A percentile compares a stretch with the other conserved stretches of the same genome.
phyloP scores from a whole-genome alignment of 2,329 filamentous ascomycete species.

The Apiospora sp. region DNA sequence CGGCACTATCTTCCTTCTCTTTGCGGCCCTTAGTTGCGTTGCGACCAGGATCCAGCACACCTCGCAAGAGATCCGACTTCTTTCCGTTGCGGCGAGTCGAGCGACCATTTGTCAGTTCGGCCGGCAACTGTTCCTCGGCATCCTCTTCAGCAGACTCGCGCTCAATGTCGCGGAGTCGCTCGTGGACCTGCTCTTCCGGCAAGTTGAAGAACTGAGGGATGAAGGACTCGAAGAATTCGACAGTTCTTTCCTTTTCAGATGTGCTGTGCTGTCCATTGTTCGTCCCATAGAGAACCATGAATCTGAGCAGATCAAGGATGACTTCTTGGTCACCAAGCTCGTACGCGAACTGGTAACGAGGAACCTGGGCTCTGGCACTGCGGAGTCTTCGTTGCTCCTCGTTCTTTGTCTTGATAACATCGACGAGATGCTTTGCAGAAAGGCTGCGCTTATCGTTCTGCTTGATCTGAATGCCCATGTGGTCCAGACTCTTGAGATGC shows the following conservation, averaged over 20 bases:
- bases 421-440: constrained; percentile 87
- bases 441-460: constrained; percentile 90
- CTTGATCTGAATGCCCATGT: constrained; percentile 92
- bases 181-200: constrained; percentile 72
- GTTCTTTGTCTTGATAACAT: constrained; percentile 89
- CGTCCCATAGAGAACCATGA: constrained; percentile 71
- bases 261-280: constrained; percentile 75
- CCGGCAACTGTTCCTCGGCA: constrained; percentile 73
- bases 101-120: constrained; percentile 74
- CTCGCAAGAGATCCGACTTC: constrained; percentile 82
- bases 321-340: constrained; percentile 76
- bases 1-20: constrained; percentile 82
- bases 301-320: constrained; percentile 66
- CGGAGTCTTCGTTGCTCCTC: constrained; percentile 85
- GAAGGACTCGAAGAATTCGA: constrained; percentile 80
- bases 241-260: constrained; percentile 76
- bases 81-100: constrained; percentile 73
- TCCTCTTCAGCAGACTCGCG: constrained; percentile 79
- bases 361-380: constrained; percentile 66
- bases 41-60: constrained; percentile 81
- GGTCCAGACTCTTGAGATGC: constrained; percentile 95
- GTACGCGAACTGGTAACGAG: constrained; percentile 78
- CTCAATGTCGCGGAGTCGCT: constrained; percentile 73
- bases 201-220: constrained; percentile 80
- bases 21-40: constrained; percentile 74